A percentile compares a stretch with the other conserved stretches of the same genome.
These are phyloP conservation scores for Trifolium fragiferum DNA, from an alignment of 306 rosid species.

Conservation along the genomic window DNA sequence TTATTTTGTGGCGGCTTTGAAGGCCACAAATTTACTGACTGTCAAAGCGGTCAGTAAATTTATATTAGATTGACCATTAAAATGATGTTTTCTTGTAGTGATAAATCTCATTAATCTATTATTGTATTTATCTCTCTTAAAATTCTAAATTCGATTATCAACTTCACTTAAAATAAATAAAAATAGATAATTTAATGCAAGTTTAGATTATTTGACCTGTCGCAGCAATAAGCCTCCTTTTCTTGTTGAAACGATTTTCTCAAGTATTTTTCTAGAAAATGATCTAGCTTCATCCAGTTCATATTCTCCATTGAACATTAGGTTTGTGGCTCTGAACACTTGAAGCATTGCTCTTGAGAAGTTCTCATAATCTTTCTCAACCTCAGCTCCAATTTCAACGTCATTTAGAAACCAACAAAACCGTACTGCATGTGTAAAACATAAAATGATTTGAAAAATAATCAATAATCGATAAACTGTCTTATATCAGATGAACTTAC, in stretches of 20 bases:
- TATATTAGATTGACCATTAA: no score
- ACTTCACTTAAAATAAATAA: no score
- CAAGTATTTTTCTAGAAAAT: constrained; percentile 46
- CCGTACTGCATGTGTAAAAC: constrained; percentile 30
- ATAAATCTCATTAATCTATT: no score
- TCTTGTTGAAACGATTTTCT: constrained; percentile 21
- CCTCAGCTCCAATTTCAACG: constrained; percentile 25
- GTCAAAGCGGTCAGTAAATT: no score
- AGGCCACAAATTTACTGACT: no score
- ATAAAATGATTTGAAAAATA: neutral
- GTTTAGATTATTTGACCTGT: constrained; percentile 18
- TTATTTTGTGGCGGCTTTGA: no score
- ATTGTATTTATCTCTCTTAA: no score
- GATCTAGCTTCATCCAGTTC: constrained; percentile 46
- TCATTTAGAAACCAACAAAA: constrained; percentile 48
- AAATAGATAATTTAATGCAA: neutral
- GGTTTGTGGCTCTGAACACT: constrained; percentile 46
- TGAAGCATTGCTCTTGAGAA: constrained; percentile 46
- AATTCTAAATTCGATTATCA: no score
- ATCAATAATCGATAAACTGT: no score
- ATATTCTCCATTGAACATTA: constrained; percentile 48
- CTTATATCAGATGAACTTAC: no score
- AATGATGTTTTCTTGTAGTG: no score
- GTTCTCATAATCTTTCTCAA: constrained; percentile 41
- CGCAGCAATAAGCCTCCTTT: neutral